phyloP scores from a whole-genome alignment of 2,329 filamentous ascomycete species.

The Ceratocystis cubensis region DNA sequence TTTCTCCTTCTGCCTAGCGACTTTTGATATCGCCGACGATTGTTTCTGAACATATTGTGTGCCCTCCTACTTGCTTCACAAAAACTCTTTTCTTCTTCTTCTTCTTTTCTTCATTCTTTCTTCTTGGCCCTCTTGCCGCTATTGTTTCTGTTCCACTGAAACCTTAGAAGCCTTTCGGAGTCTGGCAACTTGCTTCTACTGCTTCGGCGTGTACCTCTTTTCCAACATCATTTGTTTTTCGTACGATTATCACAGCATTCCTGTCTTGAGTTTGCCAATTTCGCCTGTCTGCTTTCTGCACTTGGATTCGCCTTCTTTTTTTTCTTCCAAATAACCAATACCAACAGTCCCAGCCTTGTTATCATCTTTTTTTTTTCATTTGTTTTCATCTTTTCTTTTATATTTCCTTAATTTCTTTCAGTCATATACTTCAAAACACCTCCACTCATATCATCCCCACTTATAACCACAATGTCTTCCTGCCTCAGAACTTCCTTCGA shows the following conservation, averaged over 20 bases:
- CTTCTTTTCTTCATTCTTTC: slow-evolving; percentile 25
- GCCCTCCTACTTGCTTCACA: slow-evolving; percentile 22
- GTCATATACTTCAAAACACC: slow-evolving; percentile 13
- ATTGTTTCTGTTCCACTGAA: slow-evolving; percentile 4
- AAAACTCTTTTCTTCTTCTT: slow-evolving; percentile 25
- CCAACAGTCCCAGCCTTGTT: slow-evolving; percentile 21
- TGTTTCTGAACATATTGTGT: slow-evolving; percentile 22
- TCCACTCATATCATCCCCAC: slow-evolving; percentile 11
- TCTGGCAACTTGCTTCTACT: slow-evolving; percentile 12
- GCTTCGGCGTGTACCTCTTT: slow-evolving; percentile 4
- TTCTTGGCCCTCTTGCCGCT: slow-evolving; percentile 22
- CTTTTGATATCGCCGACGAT: slow-evolving; percentile 16
- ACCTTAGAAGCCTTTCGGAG: not conserved
- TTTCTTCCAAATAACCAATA: slow-evolving; percentile 16
- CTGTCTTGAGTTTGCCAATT: not conserved
- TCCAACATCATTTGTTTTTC: slow-evolving; percentile 10
- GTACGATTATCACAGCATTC: slow-evolving; percentile 21
- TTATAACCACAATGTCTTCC: slow-evolving; percentile 45
- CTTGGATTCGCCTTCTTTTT: slow-evolving; percentile 9
- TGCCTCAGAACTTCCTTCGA: slow-evolving; percentile 76
- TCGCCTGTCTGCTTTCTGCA: slow-evolving; percentile 6
- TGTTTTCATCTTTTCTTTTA: slow-evolving; percentile 18
- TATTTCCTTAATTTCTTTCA: slow-evolving; percentile 22
- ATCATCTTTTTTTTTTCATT: slow-evolving; percentile 14
- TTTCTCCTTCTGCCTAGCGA: slow-evolving; percentile 9